These are phyloP conservation scores for Leptographium flavum DNA, from an alignment of 2,329 filamentous ascomycete genomes.

Conservation along the genomic window DNA sequence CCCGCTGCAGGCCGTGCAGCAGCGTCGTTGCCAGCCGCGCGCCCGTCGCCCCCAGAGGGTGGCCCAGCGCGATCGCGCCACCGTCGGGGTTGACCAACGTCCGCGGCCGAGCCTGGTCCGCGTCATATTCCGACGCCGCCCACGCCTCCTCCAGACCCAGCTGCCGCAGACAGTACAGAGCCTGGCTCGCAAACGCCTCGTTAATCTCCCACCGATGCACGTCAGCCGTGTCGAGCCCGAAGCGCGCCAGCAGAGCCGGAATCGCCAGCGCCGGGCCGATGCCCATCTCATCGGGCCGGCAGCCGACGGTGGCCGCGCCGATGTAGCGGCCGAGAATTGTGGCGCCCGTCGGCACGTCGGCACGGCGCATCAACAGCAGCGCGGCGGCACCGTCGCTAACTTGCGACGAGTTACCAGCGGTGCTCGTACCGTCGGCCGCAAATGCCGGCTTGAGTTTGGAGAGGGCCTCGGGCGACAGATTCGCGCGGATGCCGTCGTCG, in stretches of 20 bases:
- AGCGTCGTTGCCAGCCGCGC: slow-evolving; percentile 67
- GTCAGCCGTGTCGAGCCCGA: slow-evolving; percentile 52
- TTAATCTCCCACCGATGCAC: slow-evolving; percentile 89
- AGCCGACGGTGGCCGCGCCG: slow-evolving; percentile 60
- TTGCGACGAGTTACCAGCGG: slow-evolving; percentile 71
- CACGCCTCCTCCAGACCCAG: slow-evolving; percentile 50
- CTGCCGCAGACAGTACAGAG: slow-evolving; percentile 56
- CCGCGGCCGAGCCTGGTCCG: slow-evolving; percentile 2
- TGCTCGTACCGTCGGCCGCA: slow-evolving; percentile 56
- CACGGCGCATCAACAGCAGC: slow-evolving; percentile 70
- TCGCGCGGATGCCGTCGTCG: slow-evolving; percentile 72
- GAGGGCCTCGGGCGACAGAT: slow-evolving; percentile 54
- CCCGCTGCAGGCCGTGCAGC: slow-evolving; percentile 50
- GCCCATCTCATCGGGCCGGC: slow-evolving; percentile 85
- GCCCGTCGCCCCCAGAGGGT: slow-evolving; percentile 80
- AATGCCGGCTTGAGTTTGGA: slow-evolving; percentile 78
- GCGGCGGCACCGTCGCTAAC: slow-evolving; percentile 82
- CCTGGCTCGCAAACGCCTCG: slow-evolving; percentile 59
- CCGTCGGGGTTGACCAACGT: slow-evolving; percentile 80
- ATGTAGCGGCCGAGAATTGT: slow-evolving; percentile 72
- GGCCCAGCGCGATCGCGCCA: slow-evolving; percentile 85
- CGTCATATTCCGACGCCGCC: slow-evolving; percentile 25
- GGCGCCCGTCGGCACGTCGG: slow-evolving; percentile 53
- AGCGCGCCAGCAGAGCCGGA: slow-evolving; percentile 59
- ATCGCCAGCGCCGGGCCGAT: slow-evolving; percentile 78